These are phyloP conservation scores for Obelidium mucronatum DNA, from an alignment of 192 early-diverging fungal species.

Conservation along the genomic window DNA sequence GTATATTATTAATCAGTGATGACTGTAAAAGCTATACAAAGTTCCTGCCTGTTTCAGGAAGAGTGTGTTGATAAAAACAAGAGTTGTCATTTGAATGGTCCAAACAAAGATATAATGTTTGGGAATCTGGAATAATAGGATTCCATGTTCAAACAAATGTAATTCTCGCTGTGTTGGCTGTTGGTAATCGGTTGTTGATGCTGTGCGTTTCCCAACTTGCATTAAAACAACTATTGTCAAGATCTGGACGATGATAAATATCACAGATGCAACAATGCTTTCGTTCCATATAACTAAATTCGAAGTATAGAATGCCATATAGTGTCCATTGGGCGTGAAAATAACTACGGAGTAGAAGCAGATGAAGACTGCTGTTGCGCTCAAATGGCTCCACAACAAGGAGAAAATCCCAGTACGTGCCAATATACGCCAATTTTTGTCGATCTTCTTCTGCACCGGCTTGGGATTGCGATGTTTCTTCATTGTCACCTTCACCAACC, in stretches of 20 bases:
- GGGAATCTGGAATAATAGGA: background rate
- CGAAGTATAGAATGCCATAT: slow-evolving; percentile 4
- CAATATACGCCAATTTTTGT: background rate
- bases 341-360: background rate
- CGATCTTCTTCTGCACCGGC: background rate
- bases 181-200: background rate
- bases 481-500: background rate
- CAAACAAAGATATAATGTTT: background rate
- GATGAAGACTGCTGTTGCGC: background rate
- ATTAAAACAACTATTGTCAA: background rate
- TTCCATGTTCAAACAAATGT: background rate
- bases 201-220: background rate
- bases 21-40: background rate
- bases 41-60: background rate
- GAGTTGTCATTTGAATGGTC: background rate
- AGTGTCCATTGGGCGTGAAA: background rate
- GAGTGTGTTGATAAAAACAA: background rate
- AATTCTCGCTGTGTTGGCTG: background rate
- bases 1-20: no score
- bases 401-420: background rate
- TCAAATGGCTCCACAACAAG: background rate
- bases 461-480: no score
- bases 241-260: background rate
- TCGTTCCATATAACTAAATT: background rate
- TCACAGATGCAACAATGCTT: background rate